Conservation (phyloP, 805 yeast genomes). For the Hanseniaspora thailandica region DNA sequence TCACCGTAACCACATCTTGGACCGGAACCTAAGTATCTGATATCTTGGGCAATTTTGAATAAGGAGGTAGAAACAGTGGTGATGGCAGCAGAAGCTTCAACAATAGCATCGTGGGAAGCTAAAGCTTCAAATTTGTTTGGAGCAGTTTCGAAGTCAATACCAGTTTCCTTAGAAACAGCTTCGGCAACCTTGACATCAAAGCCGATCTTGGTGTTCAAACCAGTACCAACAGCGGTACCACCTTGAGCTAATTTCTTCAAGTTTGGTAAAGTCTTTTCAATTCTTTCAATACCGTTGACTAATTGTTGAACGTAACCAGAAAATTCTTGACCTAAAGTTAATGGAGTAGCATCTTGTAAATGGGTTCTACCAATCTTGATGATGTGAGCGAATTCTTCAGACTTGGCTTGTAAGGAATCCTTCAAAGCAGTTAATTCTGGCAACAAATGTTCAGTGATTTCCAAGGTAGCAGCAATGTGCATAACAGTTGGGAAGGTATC, state of each 20-base stretch:
- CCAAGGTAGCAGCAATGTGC: slow-evolving; percentile 97
- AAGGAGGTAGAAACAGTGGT: slow-evolving; percentile 89
- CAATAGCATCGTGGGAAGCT: slow-evolving; percentile 97
- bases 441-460: slow-evolving; percentile 59
- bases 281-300: slow-evolving; percentile 78
- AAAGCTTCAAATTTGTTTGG: slow-evolving; percentile 98
- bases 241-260: slow-evolving; percentile 88
- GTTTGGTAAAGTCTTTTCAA: slow-evolving; percentile 63
- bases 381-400: slow-evolving; percentile 74
- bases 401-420: slow-evolving; percentile 63
- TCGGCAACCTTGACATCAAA: slow-evolving; percentile 80
- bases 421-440: slow-evolving; percentile 73
- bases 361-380: slow-evolving; percentile 99
- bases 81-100: slow-evolving; percentile 93
- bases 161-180: slow-evolving; percentile 75
- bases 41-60: slow-evolving; percentile 94
- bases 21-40: slow-evolving; percentile 95
- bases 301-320: slow-evolving; percentile 92
- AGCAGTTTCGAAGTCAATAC: slow-evolving; percentile 81
- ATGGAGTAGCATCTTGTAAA: slow-evolving; percentile 96
- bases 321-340: slow-evolving; percentile 96
- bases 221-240: slow-evolving; percentile 99
- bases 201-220: slow-evolving; percentile 86
- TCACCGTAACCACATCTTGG: slow-evolving; percentile 99
- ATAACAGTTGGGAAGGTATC: slow-evolving; percentile 99